A percentile compares a stretch with the other conserved stretches of the same genome.
These are phyloP conservation scores for Immersiella caudata DNA, from an alignment of 495 filamentous ascomycete species.

Conservation along the genomic window DNA sequence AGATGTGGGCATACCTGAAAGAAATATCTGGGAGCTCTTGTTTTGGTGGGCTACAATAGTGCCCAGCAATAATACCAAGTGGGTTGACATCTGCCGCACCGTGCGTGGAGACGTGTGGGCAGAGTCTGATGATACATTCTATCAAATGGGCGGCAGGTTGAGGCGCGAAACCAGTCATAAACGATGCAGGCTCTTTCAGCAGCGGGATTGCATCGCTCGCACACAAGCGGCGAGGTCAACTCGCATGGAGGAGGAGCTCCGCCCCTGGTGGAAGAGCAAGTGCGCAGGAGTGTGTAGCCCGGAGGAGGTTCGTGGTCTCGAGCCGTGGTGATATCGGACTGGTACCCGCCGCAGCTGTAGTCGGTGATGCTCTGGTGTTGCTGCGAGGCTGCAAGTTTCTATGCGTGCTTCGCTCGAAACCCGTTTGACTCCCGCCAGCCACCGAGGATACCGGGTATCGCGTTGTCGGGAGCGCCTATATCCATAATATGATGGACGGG, in stretches of 20 bases:
- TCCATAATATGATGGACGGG: constrained; percentile 1
- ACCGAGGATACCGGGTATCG: neutral
- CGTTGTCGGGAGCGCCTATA: neutral
- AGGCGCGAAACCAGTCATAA: constrained; percentile 2
- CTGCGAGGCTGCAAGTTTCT: constrained; percentile 3
- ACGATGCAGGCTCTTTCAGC: neutral
- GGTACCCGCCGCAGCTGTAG: neutral
- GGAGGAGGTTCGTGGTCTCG: neutral
- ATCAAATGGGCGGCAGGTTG: neutral
- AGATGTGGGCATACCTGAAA: neutral
- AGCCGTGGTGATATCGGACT: neutral
- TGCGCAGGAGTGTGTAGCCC: neutral
- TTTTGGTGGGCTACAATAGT: neutral
- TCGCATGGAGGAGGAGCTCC: neutral
- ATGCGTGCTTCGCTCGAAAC: neutral
- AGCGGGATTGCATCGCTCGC: neutral
- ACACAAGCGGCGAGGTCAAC: neutral
- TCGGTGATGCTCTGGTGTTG: neutral
- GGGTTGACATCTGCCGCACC: neutral
- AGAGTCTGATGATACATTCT: neutral
- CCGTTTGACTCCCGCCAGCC: neutral
- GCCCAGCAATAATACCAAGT: neutral
- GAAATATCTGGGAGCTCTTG: neutral
- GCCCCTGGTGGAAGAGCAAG: neutral
- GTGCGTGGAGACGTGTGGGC: neutral